Evolutionary conservation across 176 grass and related monocot genomes (phyloP).

Genomic region (Elymus sibiricus): DNA sequence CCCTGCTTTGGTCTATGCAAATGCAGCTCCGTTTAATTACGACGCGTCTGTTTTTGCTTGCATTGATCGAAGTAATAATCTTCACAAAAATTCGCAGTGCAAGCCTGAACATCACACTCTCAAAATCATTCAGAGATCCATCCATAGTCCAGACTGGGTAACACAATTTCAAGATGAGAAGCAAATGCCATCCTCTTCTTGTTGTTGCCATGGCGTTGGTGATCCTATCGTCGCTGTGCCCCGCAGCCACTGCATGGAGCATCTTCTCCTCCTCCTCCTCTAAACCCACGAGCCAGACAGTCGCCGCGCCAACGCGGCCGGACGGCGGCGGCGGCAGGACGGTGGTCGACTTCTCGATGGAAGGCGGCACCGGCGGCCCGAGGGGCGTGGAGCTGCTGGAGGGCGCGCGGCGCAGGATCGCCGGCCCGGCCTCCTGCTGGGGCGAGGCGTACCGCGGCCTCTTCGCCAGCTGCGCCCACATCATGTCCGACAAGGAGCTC

Average conservation of each 20-base stretch:
- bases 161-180: neutral
- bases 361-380: neutral
- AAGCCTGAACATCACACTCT: neutral
- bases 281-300: neutral
- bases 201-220: neutral
- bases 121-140: neutral
- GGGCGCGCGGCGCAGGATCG: slow-evolving; percentile 34
- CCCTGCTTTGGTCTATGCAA: neutral
- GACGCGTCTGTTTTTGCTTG: neutral
- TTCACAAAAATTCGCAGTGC: neutral
- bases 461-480: slow-evolving; percentile 57
- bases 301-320: neutral
- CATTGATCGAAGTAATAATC: neutral
- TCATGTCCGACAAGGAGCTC: slow-evolving; percentile 60
- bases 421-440: slow-evolving; percentile 47
- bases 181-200: neutral
- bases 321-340: neutral
- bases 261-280: slow-evolving; percentile 16
- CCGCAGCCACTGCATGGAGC: slow-evolving; percentile 12
- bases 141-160: neutral
- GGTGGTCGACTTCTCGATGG: slow-evolving; percentile 38
- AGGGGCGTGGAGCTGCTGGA: slow-evolving; percentile 47
- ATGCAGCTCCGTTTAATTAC: neutral
- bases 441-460: slow-evolving; percentile 49
- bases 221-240: neutral